A percentile compares a stretch with the other conserved stretches of the same genome.
Evolutionary conservation across 768 basidiomycete genomes (phyloP).

Genomic region (Melanogaster broomeanus): DNA sequence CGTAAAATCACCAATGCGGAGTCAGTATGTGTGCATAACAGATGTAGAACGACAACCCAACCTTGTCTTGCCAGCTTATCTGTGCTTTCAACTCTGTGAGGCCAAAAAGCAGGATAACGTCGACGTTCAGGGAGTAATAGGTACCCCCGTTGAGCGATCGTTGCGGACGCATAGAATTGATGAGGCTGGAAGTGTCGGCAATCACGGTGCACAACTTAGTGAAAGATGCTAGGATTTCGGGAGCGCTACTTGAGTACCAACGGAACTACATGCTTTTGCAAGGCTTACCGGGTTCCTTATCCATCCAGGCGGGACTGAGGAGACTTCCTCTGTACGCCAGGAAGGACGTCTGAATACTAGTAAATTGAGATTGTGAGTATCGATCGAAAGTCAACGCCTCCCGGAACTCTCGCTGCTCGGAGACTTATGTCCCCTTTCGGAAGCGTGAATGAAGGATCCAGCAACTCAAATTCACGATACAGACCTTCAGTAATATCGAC

Average conservation of each 20-base stretch:
- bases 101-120: too few species aligned
- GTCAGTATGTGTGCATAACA: neutral
- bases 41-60: slow-evolving; percentile 2
- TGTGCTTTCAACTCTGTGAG: too few species aligned
- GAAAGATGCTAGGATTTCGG: too few species aligned
- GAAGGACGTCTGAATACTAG: too few species aligned
- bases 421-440: slow-evolving; percentile 14
- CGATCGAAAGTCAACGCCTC: neutral
- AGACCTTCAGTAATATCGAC: slow-evolving; percentile 39
- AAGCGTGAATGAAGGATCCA: neutral
- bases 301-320: slow-evolving; percentile 9
- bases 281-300: slow-evolving; percentile 12
- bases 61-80: slow-evolving; percentile 43
- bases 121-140: too few species aligned
- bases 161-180: too few species aligned
- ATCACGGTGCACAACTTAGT: too few species aligned
- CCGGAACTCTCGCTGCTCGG: slow-evolving; percentile 21
- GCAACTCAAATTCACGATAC: fast-evolving
- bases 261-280: fast-evolving
- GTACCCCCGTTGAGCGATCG: too few species aligned
- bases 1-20: too few species aligned
- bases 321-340: too few species aligned
- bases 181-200: too few species aligned
- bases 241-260: too few species aligned
- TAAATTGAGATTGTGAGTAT: neutral